Percentiles rank a stretch among this genome's conserved stretches.
These are phyloP conservation scores for Theileria parva DNA, from an alignment of 169 alveolate species.

Conservation along the genomic window DNA sequence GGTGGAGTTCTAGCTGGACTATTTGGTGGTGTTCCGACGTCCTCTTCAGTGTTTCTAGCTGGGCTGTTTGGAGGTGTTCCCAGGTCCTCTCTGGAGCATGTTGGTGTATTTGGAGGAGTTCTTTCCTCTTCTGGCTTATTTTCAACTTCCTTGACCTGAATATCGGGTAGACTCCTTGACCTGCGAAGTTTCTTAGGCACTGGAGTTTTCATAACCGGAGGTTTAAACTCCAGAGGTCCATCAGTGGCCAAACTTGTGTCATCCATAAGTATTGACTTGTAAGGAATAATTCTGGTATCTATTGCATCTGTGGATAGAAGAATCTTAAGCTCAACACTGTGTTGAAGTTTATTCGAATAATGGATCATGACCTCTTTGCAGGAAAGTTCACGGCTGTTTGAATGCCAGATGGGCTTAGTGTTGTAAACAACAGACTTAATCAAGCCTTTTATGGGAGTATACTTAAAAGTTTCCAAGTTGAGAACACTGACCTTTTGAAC, in stretches of 20 bases:
- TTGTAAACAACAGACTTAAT: neutral
- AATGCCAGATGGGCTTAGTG: neutral
- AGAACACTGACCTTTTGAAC: neutral
- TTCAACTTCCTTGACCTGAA: neutral
- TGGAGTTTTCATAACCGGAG: neutral
- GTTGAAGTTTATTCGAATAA: neutral
- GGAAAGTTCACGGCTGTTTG: neutral
- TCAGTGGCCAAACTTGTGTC: neutral
- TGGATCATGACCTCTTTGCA: neutral
- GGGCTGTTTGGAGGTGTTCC: slow-evolving; percentile 9
- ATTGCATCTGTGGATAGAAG: neutral
- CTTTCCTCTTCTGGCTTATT: neutral
- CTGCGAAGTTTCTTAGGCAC: neutral
- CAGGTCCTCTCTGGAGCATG: neutral
- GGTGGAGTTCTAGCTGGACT: slow-evolving; percentile 6
- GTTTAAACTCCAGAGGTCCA: neutral
- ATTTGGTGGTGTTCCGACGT: neutral
- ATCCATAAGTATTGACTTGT: neutral
- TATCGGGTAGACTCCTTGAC: neutral
- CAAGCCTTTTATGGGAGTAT: neutral
- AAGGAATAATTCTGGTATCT: neutral
- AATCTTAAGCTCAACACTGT: neutral
- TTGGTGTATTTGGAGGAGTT: slow-evolving; percentile 8
- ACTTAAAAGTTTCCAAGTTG: neutral
- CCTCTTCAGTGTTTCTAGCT: neutral